phyloP scores from a whole-genome alignment of 345 rosid genomes.

The Mercurialis annua region DNA sequence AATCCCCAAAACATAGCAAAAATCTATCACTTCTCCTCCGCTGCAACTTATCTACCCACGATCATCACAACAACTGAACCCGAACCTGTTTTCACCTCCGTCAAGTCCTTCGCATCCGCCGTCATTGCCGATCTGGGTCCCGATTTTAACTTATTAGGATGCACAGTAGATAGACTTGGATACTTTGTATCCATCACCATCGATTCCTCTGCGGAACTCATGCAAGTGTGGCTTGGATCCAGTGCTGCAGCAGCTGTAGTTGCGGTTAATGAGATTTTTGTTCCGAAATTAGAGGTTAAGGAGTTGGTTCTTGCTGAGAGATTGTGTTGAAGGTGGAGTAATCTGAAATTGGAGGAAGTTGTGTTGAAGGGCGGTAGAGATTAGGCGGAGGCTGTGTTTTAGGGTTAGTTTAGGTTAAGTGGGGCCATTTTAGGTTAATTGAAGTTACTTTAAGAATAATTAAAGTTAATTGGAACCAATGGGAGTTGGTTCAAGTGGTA shows the following conservation, averaged over 20 bases:
- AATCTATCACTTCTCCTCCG: slow-evolving; percentile 30
- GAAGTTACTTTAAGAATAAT: too few species aligned
- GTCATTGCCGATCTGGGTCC: slow-evolving; percentile 90
- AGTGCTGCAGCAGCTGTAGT: slow-evolving; percentile 91
- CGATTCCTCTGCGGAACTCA: slow-evolving; percentile 56
- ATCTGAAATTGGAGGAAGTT: too few species aligned
- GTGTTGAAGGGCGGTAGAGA: too few species aligned
- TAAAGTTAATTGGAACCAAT: too few species aligned
- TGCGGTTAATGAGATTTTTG: slow-evolving; percentile 80
- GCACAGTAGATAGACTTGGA: slow-evolving; percentile 86
- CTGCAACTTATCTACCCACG: slow-evolving; percentile 45
- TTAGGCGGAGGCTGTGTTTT: too few species aligned
- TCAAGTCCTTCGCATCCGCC: slow-evolving; percentile 80
- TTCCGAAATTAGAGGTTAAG: slow-evolving; percentile 39
- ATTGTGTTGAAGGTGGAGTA: too few species aligned
- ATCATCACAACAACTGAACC: slow-evolving; percentile 48
- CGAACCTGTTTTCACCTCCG: slow-evolving; percentile 67
- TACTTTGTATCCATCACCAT: slow-evolving; percentile 55
- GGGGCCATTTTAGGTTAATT: too few species aligned
- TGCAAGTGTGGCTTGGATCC: slow-evolving; percentile 65
- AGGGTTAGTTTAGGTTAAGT: too few species aligned
- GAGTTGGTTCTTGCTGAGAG: slow-evolving; percentile 70
- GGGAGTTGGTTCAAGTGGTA: too few species aligned
- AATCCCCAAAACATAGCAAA: slow-evolving; percentile 10
- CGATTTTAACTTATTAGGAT: slow-evolving; percentile 83